Base-by-base conservation (phyloP, 2,329 filamentous ascomycete genomes). In the Trichoderma simmonsii region DNA sequence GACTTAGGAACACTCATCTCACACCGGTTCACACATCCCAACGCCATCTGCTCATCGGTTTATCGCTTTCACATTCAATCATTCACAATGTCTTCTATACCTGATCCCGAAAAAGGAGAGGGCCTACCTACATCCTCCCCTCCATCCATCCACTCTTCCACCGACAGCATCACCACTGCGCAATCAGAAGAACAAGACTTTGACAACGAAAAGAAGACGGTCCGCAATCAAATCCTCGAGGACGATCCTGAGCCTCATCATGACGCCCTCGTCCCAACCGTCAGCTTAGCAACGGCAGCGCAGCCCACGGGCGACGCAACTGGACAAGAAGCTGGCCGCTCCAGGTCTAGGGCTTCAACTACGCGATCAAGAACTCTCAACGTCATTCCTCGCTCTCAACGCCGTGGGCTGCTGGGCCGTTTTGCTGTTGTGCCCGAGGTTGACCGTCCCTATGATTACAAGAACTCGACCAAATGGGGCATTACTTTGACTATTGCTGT, bases 401-500 rank as follows among this genome's bases (percentile, higher is more conserved):
- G 93, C 63, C 86, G 94, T 77, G 95, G 95, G 0, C 83, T 97
- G 2, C 86, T 97, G 62, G 90, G 89, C 1, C 87, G 87, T 48
- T 84, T 97, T 14, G 85, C 92, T 1, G 73, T 97, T 36, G 85
- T 97, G 18, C 91, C 94, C 2, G 95, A 98, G 82, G 89, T 97
- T 15, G 89, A 93, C 60, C 86, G 91, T 36, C 92, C 94, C 0
- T 90, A 91, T 72, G 88, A 93, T 65, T 97, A 97, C 78, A 83
- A 86, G 12, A 87, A 88, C 39, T 87, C 83, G 64, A 93, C 89
- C 15, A 97, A 97, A 88, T 97, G 94, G 94, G 87, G 89, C 73
- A 90, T 98, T 75, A 97, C 94, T 0, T 85, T 89, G 43, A 88
- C 95, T 62, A 88, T 97, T 60, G 92, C 94, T 2, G 78, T 95